phyloP scores from a whole-genome alignment of 331 rosid species.

The Rosa hybrid region DNA sequence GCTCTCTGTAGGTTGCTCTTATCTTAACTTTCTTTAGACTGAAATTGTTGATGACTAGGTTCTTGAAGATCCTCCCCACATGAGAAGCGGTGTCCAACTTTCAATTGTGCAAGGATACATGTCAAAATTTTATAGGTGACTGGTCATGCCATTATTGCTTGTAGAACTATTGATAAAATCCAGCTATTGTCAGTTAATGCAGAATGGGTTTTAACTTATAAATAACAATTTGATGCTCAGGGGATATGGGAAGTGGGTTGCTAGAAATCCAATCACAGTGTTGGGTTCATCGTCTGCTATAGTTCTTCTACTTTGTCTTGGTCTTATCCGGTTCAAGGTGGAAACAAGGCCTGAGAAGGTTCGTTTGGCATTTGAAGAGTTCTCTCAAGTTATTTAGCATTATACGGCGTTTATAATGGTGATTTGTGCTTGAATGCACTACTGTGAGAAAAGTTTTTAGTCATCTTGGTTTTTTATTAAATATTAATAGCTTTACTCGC shows the following conservation, averaged over 20 bases:
- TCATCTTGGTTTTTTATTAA: too few species aligned
- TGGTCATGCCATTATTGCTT: conserved; percentile 28
- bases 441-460: neutral
- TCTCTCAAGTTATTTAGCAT: neutral
- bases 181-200: neutral
- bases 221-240: conserved; percentile 46
- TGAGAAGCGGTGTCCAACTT: conserved; percentile 56
- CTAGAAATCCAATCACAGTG: conserved; percentile 72
- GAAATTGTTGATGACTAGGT: conserved; percentile 47
- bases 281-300: conserved; percentile 68
- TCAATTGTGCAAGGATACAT: conserved; percentile 92
- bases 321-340: conserved; percentile 87
- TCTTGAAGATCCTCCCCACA: conserved; percentile 63
- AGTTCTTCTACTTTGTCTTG: conserved; percentile 83
- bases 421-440: neutral
- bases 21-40: conserved; percentile 23
- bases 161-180: neutral
- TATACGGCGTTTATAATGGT: neutral
- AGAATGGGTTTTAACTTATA: conserved; percentile 37
- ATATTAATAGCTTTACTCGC: neutral
- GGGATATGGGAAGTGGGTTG: conserved; percentile 88
- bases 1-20: conserved; percentile 20
- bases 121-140: conserved; percentile 79
- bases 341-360: conserved; percentile 98
- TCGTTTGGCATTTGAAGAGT: conserved; percentile 15